Evolutionary conservation across 305 asterid genomes (phyloP).

Genomic region (Ilex paraguariensis): DNA sequence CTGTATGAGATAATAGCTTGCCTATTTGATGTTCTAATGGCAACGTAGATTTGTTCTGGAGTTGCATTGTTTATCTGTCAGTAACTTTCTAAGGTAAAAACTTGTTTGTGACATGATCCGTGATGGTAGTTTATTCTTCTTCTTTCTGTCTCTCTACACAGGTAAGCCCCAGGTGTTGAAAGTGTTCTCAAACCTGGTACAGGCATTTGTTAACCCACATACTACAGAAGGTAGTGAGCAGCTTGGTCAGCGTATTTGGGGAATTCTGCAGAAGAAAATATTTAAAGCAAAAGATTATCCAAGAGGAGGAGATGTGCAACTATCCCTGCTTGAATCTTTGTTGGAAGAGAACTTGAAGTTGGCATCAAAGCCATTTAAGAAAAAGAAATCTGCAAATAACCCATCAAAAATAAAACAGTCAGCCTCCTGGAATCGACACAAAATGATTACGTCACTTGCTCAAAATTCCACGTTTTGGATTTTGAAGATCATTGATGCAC

Average conservation of each 20-base stretch:
- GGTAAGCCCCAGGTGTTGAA: conserved; percentile 77
- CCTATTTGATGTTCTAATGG: no score
- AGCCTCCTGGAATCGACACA: conserved; percentile 68
- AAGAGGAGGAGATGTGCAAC: conserved; percentile 59
- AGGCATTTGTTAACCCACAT: conserved; percentile 75
- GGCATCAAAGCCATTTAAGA: conserved; percentile 93
- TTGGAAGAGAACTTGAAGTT: conserved; percentile 75
- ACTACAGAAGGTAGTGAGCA: conserved; percentile 95
- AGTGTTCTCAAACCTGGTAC: conserved; percentile 75
- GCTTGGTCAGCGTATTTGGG: conserved; percentile 94
- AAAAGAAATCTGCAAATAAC: conserved; percentile 59
- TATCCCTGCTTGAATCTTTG: conserved; percentile 61
- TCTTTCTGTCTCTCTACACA: conserved; percentile 24
- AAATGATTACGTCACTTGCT: conserved; percentile 75
- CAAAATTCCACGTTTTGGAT: conserved; percentile 85
- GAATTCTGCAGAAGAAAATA: conserved; percentile 83
- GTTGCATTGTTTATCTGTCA: no score
- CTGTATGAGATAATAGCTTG: no score
- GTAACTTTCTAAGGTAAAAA: no score
- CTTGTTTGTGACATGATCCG: no score
- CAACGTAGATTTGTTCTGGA: no score
- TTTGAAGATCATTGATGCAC: conserved; percentile 69
- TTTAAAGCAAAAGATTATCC: conserved; percentile 92
- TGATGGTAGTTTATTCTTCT: background rate
- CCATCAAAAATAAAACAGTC: conserved; percentile 79